Evolutionary conservation across 306 rosid species (phyloP), one percentile per base, ranked within the genome.

Genomic region (Ceratonia siliqua): DNA sequence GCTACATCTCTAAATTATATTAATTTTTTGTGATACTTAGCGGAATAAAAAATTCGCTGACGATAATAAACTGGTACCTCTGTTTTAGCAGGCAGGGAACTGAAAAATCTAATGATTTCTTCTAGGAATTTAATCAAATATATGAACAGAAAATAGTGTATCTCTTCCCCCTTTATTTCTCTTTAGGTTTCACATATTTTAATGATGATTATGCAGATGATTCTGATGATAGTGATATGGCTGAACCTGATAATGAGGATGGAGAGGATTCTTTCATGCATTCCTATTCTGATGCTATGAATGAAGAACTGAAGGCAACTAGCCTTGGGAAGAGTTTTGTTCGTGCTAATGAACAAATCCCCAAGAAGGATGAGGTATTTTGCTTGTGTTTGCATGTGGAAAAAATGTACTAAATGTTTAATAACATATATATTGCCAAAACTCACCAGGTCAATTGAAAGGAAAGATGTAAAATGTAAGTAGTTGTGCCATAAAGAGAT

Each of bases 291-390:
- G 92, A 89, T 73, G 92, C 82, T 48, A 79, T 94, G 86, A 87
- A 82, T 74, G 84, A 87, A 67, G 86, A 94, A 68, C 74, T 94
- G 52, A 90, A 88, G 87, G 74, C 80, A 61, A 86, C 96, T 7
- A 85, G 92, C n/a, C 90, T 94, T 39, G 50, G 82, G 71, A 92
- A 83, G 82, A 94, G 93, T 82, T 94, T 94, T 85, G 86, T 87
- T 74, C 88, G 89, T 81, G 98, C 96, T 48, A 78, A 84, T 30
- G 96, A 87, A 80, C 87, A 90, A 79, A 78, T 82, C 41, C 78
- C 96, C 42, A 83, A 82, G 85, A 86, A 80, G 71, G 84, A 86
- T 68, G 91, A 92, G 98, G 99, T 87, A 87, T 61, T 7, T 73
- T 70, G 49, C 79, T 67, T 83, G 32, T 49, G 17, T 45, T 74